Percentiles rank a stretch among this genome's conserved stretches.
phyloP scores from a whole-genome alignment of 1,284 basidiomycete genomes.

The Phenoliferia sp. region DNA sequence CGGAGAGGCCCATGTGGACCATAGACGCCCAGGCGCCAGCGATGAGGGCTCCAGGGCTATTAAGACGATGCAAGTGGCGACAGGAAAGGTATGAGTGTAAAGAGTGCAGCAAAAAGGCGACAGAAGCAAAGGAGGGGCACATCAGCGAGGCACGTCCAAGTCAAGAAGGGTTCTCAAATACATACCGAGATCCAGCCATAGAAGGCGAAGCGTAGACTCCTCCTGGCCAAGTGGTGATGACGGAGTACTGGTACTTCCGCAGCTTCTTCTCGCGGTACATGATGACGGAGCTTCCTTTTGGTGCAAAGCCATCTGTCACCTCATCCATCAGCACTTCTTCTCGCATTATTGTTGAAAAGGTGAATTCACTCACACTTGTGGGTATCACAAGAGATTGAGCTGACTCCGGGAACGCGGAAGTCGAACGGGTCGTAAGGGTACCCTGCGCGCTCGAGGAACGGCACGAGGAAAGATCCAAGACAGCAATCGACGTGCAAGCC shows the following conservation, averaged over 20 bases:
- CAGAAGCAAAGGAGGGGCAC: neutral
- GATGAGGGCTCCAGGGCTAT: conserved; percentile 81
- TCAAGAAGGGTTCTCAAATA: neutral
- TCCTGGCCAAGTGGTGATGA: conserved; percentile 74
- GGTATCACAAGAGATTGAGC: conserved; percentile 56
- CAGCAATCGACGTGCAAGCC: conserved; percentile 86
- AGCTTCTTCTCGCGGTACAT: conserved; percentile 66
- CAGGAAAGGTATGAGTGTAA: conserved; percentile 2
- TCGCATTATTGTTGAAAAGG: too few species aligned
- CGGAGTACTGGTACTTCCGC: conserved; percentile 75
- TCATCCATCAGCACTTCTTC: neutral
- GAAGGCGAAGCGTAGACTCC: conserved; percentile 65
- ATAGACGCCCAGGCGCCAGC: conserved; percentile 96
- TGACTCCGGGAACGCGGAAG: conserved; percentile 61
- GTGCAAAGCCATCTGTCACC: conserved; percentile 24
- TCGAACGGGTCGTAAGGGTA: conserved; percentile 60
- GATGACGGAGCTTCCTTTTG: conserved; percentile 81
- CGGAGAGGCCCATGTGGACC: conserved; percentile 85
- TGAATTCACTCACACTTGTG: conserved; percentile 60
- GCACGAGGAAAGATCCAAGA: conserved; percentile 84
- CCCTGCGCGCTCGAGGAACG: conserved; percentile 66
- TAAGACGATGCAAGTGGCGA: too few species aligned
- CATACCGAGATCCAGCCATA: conserved; percentile 79
- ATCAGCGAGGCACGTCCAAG: neutral
- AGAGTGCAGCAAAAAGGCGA: neutral